Evolutionary conservation across 2,329 filamentous ascomycete genomes (phyloP).

Genomic region (Ceratocystiopsis brevicomis): DNA sequence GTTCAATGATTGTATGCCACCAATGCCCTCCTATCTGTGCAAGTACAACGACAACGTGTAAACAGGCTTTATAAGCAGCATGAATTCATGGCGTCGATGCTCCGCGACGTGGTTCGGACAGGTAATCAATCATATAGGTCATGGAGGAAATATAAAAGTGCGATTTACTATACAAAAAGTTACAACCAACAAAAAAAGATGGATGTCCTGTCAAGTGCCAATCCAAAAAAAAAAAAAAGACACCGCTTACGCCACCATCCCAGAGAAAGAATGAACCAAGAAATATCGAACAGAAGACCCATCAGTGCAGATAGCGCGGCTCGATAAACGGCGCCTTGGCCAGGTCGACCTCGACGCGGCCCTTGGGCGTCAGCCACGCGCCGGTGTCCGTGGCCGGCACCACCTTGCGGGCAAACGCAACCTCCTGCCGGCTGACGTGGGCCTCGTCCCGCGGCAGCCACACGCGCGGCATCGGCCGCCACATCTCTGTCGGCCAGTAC

Average conservation of each 20-base stretch:
- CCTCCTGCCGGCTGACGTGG: slow-evolving; percentile 53
- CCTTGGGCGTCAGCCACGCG: slow-evolving; percentile 40
- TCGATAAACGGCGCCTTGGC: slow-evolving; percentile 13
- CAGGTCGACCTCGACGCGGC: slow-evolving; percentile 10
- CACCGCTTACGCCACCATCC: background rate
- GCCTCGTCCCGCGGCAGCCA: slow-evolving; percentile 60
- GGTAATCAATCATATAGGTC: no score
- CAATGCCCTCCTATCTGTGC: no score
- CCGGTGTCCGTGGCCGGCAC: slow-evolving; percentile 57
- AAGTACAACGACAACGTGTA: background rate
- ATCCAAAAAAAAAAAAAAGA: background rate
- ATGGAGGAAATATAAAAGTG: no score
- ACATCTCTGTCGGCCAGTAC: slow-evolving; percentile 55
- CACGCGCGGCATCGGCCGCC: slow-evolving; percentile 38
- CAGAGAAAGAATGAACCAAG: background rate
- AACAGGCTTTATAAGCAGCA: no score
- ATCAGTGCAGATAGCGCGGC: slow-evolving; percentile 11
- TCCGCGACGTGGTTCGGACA: no score
- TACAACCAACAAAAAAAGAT: background rate
- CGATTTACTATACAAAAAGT: no score
- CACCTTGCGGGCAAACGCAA: slow-evolving; percentile 44
- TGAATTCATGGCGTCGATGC: no score
- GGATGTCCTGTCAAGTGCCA: background rate
- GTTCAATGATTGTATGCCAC: no score
- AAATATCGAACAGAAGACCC: background rate